Conservation (phyloP, 371 early-diverging fungal genomes). For the Mucor velutinosus region DNA sequence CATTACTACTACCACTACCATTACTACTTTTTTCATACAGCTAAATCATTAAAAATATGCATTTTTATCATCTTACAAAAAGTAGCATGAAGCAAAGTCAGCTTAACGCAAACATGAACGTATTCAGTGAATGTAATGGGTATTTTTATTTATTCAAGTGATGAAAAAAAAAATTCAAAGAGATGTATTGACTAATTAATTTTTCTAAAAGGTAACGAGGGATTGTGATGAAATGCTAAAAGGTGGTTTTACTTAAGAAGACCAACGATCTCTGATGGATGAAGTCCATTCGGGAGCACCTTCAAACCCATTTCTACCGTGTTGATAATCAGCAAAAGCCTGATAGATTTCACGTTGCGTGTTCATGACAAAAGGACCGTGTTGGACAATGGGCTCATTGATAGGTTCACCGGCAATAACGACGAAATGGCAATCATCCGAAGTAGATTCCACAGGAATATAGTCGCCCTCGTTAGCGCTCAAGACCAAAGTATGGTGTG, state of each 20-base stretch:
- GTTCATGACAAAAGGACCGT: conserved; percentile 70
- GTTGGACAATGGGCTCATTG: conserved; percentile 57
- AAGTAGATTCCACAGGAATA: conserved; percentile 49
- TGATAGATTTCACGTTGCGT: conserved; percentile 53
- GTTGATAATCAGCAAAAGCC: conserved; percentile 56
- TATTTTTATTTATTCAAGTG: not conserved
- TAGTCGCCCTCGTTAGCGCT: conserved; percentile 46
- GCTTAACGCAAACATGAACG: too few relatives aligned
- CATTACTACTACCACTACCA: not conserved
- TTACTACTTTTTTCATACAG: not conserved
- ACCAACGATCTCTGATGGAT: conserved; percentile 25
- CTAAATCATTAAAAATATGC: not conserved
- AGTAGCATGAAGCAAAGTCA: too few relatives aligned
- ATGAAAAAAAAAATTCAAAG: too few relatives aligned
- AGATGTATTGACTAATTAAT: not conserved
- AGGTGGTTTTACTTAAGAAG: not conserved
- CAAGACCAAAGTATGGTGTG: conserved; percentile 58
- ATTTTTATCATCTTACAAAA: not conserved
- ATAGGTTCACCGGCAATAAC: conserved; percentile 64
- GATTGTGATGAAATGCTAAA: not conserved
- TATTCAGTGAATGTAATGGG: not conserved
- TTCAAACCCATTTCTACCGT: conserved; percentile 58
- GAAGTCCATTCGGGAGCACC: conserved; percentile 49
- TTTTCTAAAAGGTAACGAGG: not conserved
- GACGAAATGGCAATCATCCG: conserved; percentile 60